Conservation (phyloP, 2,329 filamentous ascomycete genomes). For the Aureobasidium sp. region DNA sequence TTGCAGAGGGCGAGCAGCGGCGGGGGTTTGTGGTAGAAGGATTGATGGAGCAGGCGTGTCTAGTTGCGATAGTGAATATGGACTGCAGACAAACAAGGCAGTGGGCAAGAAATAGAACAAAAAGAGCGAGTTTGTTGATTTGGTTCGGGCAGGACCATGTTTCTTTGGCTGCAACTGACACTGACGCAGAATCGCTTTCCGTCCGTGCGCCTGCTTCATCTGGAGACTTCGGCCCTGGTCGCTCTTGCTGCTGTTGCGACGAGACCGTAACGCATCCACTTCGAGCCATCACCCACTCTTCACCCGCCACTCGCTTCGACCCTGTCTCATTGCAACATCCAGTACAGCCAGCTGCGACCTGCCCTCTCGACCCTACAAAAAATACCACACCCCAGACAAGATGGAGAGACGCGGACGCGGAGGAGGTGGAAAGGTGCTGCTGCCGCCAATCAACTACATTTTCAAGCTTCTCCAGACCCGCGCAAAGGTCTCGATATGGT, state of each 20-base stretch:
- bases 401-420: slow-evolving; percentile 49
- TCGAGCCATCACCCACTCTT: neutral
- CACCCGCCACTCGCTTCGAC: neutral
- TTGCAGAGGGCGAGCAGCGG: neutral
- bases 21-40: neutral
- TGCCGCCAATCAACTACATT: slow-evolving; percentile 78
- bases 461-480: slow-evolving; percentile 85
- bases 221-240: neutral
- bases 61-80: neutral
- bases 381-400: slow-evolving; percentile 15
- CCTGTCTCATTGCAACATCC: neutral
- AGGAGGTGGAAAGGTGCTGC: slow-evolving; percentile 52
- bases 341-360: neutral
- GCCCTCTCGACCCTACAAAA: neutral
- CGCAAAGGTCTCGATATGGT: slow-evolving; percentile 84
- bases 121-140: slow-evolving; percentile 3
- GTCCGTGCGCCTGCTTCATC: slow-evolving; percentile 3
- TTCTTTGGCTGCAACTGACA: slow-evolving; percentile 5
- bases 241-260: neutral
- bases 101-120: neutral
- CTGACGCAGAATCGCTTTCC: slow-evolving; percentile 1
- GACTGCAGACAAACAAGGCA: neutral
- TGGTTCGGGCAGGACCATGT: neutral
- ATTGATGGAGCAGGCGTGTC: neutral
- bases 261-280: neutral